Conservation (phyloP, 495 filamentous ascomycete species). For the Pyrenula aspistea region DNA sequence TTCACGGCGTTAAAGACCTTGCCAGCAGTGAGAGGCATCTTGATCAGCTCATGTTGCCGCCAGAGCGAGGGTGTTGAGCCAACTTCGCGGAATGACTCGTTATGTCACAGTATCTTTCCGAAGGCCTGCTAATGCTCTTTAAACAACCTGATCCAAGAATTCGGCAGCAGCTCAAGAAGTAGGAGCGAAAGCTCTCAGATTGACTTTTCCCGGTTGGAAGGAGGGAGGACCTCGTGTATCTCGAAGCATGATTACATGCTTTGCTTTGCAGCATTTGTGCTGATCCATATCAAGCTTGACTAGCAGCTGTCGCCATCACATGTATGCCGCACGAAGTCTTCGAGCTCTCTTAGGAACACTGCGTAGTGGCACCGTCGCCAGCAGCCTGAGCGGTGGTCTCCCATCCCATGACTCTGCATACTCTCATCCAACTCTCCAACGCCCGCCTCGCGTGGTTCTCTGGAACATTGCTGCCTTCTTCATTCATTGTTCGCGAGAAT, state of each 20-base stretch:
- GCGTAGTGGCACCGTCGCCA: not conserved
- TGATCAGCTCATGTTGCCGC: not conserved
- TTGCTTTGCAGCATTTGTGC: no score
- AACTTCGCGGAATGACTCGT: no score
- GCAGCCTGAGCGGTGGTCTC: not conserved
- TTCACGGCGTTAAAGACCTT: not conserved
- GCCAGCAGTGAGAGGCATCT: not conserved
- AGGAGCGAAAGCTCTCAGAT: no score
- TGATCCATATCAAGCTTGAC: no score
- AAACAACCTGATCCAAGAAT: no score
- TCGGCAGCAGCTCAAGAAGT: no score
- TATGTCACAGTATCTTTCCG: no score
- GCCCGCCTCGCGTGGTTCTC: slow-evolving; percentile 43
- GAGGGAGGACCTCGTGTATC: no score
- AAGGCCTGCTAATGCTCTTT: no score
- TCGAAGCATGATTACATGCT: no score
- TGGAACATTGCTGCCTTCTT: slow-evolving; percentile 31
- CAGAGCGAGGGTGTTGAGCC: not conserved
- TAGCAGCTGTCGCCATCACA: not conserved
- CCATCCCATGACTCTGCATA: not conserved
- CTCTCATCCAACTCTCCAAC: slow-evolving; percentile 34
- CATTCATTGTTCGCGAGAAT: slow-evolving; percentile 55
- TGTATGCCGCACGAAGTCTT: not conserved
- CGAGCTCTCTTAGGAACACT: not conserved
- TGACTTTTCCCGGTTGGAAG: no score